Percentiles rank a stretch among this genome's conserved stretches.
Evolutionary conservation across 164 flowering plant species (phyloP).

Genomic region (Macadamia tetraphylla): DNA sequence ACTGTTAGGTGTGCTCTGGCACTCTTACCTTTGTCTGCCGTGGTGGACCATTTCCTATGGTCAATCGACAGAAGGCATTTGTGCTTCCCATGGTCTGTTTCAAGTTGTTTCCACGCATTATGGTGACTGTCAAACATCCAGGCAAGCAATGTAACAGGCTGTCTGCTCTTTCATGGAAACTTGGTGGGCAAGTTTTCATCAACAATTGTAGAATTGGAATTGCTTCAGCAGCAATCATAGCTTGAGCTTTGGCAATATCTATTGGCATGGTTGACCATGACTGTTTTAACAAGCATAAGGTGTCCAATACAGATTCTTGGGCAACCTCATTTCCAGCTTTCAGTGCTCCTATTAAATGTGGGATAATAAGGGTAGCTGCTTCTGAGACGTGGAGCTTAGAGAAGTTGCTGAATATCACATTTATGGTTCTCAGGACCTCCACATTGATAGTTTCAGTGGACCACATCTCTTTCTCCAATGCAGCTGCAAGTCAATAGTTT

Average conservation of each 20-base stretch:
- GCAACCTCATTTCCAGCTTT: conserved; percentile 73
- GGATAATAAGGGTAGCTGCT: conserved; percentile 81
- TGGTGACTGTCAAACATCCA: conserved; percentile 80
- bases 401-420: conserved; percentile 69
- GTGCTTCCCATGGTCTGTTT: conserved; percentile 76
- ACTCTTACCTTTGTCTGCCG: conserved; percentile 70
- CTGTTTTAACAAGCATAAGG: conserved; percentile 61
- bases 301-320: conserved; percentile 70
- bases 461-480: conserved; percentile 73
- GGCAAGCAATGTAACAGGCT: conserved; percentile 77
- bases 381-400: conserved; percentile 78
- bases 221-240: conserved; percentile 79
- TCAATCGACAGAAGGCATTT: conserved; percentile 78
- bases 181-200: conserved; percentile 79
- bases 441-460: conserved; percentile 65
- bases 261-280: conserved; percentile 83
- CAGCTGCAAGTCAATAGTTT: conserved; percentile 49
- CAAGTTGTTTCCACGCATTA: conserved; percentile 75
- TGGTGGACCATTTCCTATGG: conserved; percentile 81
- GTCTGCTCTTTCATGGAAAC: conserved; percentile 83
- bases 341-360: conserved; percentile 66
- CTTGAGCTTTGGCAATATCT: conserved; percentile 73
- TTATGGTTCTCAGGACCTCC: conserved; percentile 69
- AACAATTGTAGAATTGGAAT: conserved; percentile 78
- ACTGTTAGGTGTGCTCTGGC: too few relatives aligned